Evolutionary conservation across 1,284 basidiomycete species (phyloP), one percentile per base, ranked within the genome.

Genomic region (Pseudozyma hubeiensis): DNA sequence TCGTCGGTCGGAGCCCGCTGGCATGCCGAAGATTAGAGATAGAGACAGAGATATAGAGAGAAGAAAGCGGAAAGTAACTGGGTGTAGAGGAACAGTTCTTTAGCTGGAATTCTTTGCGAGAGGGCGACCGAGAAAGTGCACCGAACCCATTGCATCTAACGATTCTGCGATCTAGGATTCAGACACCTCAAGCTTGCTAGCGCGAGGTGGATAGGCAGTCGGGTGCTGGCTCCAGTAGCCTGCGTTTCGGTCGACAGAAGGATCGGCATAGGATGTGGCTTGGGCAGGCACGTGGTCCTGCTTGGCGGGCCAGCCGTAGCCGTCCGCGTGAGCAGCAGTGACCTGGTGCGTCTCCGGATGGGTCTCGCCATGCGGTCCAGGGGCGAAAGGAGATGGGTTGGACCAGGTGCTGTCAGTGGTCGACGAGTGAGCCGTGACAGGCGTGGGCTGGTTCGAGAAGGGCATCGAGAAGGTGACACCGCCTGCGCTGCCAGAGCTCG

Each of bases 251-350:
- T 73, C 70, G 4, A 66, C 50, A 2, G 64, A 44, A 29, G 61
- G 48, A 37, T 73, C 64, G 29, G 49, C n/a, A 55, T 68, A 64
- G 11, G 64, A 34, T n/a, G 57, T 57, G 19, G 71, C 16, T 44
- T 61, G 47, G 88, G 89, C 40, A 82, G 86, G 61, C 82, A 85
- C n/a, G 90, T 89, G 64, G 86, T 87, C 43, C 85, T 75, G 72
- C 64, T 75, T 75, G 40, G 52, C 50, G 17, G 72, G 59, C 72
- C 72, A 75, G 34, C 66, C 62, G 47, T 75, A 75, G 47, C 62
- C 62, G 39, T 69, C 72, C 33, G 57, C 31, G 43, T 74, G 71
- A 13, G 62, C 39, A 1, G 60, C 44, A 1, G 60, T 39, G 2
- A 64, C 66, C 35, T 64, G 47, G 17, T 74, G 66, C 19, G 63